A percentile compares a stretch with the other conserved stretches of the same genome.
phyloP scores from a whole-genome alignment of 257 asterid genomes.

The Solanum pimpinellifolium region DNA sequence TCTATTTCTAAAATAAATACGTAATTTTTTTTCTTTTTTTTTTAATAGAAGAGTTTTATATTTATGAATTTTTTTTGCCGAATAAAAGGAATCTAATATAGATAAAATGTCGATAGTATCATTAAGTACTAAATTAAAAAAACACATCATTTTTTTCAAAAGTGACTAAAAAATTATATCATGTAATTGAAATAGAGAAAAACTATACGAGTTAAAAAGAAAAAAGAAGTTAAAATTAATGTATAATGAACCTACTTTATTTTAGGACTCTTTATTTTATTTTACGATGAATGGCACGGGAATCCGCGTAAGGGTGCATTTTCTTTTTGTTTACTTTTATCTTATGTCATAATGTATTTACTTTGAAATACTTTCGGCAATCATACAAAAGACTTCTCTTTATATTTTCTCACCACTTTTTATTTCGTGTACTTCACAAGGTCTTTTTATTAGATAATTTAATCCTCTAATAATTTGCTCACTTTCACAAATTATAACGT shows the following conservation, averaged over 20 bases:
- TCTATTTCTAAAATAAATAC: too few relatives aligned
- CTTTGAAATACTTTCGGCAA: neutral
- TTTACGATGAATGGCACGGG: neutral
- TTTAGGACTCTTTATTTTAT: too few relatives aligned
- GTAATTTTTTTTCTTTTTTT: too few relatives aligned
- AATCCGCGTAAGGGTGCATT: neutral
- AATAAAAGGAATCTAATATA: too few relatives aligned
- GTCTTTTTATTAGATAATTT: neutral
- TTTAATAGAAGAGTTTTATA: too few relatives aligned
- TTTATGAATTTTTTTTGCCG: too few relatives aligned
- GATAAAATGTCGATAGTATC: too few relatives aligned
- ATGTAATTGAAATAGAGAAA: too few relatives aligned
- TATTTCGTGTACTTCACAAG: neutral
- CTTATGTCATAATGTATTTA: neutral
- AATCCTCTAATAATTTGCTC: neutral
- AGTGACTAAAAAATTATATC: too few relatives aligned
- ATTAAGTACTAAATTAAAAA: too few relatives aligned
- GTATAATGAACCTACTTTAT: neutral
- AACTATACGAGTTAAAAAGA: neutral
- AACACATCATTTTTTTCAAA: too few relatives aligned
- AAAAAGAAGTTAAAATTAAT: too few relatives aligned
- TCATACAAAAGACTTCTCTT: neutral
- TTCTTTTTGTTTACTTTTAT: neutral
- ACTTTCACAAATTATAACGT: neutral
- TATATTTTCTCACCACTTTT: neutral